Evolutionary conservation across 345 rosid species (phyloP).

Genomic region (Bretschneidera sinensis): DNA sequence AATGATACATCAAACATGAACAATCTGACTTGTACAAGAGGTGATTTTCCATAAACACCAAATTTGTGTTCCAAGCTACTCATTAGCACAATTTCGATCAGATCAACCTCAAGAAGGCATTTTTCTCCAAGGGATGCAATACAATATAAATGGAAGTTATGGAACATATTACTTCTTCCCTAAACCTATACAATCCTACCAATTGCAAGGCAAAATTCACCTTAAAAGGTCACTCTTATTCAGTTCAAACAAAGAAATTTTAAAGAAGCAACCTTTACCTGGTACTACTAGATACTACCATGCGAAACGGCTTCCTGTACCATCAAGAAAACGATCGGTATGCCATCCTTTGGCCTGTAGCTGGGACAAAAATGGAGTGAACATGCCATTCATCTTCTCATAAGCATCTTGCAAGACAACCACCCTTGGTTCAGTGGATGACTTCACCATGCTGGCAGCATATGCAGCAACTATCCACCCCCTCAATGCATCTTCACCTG

Average conservation of each 20-base stretch:
- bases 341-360: constrained; percentile 88
- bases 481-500: constrained; percentile 87
- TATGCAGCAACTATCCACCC: constrained; percentile 95
- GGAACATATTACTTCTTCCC: neutral
- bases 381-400: constrained; percentile 49
- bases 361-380: constrained; percentile 50
- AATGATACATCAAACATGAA: no score
- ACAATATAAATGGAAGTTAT: neutral
- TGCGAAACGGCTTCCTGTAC: constrained; percentile 75
- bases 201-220: neutral
- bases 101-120: no score
- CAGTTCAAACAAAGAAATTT: constrained; percentile 6
- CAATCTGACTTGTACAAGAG: no score
- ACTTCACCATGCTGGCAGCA: constrained; percentile 39
- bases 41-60: no score
- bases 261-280: neutral
- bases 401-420: constrained; percentile 53
- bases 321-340: constrained; percentile 82
- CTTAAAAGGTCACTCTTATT: constrained; percentile 2
- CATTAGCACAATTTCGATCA: no score
- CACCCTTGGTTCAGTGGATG: constrained; percentile 24
- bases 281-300: constrained; percentile 25
- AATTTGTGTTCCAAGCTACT: no score
- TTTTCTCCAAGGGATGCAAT: no score
- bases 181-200: neutral